Evolutionary conservation across 2,329 filamentous ascomycete species (phyloP), one percentile per base, ranked within the genome.

Genomic region (Chrysoporthe austroafricana): DNA sequence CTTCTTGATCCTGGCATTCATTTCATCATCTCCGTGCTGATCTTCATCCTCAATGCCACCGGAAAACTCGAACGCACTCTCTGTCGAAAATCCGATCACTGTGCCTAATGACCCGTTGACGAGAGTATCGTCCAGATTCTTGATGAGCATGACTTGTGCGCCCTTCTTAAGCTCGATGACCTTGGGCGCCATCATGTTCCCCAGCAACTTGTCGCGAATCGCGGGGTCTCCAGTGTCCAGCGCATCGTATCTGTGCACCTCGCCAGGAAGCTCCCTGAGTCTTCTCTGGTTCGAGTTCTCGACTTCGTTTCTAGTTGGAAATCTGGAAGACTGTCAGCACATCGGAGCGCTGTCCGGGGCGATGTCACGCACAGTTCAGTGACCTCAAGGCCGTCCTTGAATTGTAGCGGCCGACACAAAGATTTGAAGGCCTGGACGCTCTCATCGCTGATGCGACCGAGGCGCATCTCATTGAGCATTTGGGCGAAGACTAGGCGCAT

Each of bases 61-160:
- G 64, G 71, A 77, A 2, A 74, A 62, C 34, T 79, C 79, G 68
- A 83, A 84, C 14, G 78, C 76, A 14, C 73, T 71, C 69, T 84
- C 79, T 18, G 75, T 83, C 77, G 94, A 94, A 78, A 97, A 97
- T 6, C 86, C 88, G 14, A 90, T 85, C 4, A 99, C 91, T 70
- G 91, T 94, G 34, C 96, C 96, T 11, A 99, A 84, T 0, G 95
- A 97, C 4, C 96, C 96, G 75, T 99, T 99, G 72, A 98, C 96
- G 0, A 99, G 85, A 0, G 88, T 90, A 50, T 97, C 93, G 75
- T 99, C 96, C 80, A 98, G 90, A 74, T 99, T 99, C 79, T 99
- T 99, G 84, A 99, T 97, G n/a, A 99, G 83, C 96, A 99, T 99
- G 57, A 99, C 96, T 76, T 99, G 96, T 0, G 96, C 93, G 11